A percentile compares a stretch with the other conserved stretches of the same genome.
phyloP scores from a whole-genome alignment of 768 basidiomycete species.

The Hypholoma fasciculare region DNA sequence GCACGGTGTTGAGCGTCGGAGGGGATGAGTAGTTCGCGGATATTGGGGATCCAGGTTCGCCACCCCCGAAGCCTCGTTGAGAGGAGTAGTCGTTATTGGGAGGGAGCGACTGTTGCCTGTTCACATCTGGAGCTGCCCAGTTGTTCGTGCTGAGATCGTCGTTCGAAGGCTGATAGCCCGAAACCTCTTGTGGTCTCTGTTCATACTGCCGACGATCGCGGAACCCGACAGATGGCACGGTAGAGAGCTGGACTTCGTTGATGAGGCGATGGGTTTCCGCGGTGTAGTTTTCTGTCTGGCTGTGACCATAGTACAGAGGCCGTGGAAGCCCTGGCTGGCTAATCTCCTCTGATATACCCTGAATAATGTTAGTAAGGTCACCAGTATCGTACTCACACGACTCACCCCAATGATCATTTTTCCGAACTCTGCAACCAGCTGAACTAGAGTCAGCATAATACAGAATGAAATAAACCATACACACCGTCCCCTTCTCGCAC shows the following conservation, averaged over 20 bases:
- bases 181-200: slow-evolving; percentile 6
- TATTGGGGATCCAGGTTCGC: not conserved
- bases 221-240: slow-evolving; percentile 31
- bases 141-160: slow-evolving; percentile 4
- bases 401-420: slow-evolving; percentile 49
- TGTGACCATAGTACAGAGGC: slow-evolving; percentile 67
- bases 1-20: not conserved
- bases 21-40: not conserved
- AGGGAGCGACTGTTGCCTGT: slow-evolving; percentile 17
- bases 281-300: slow-evolving; percentile 59
- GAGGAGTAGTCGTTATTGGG: slow-evolving; percentile 7
- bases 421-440: slow-evolving; percentile 59
- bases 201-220: slow-evolving; percentile 22
- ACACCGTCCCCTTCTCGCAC: slow-evolving; percentile 73
- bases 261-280: slow-evolving; percentile 62
- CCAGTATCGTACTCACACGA: slow-evolving; percentile 1
- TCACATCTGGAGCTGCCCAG: slow-evolving; percentile 9
- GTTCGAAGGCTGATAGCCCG: slow-evolving; percentile 2
- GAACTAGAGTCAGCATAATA: not conserved
- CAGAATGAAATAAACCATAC: slow-evolving; percentile 15
- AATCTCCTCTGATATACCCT: slow-evolving; percentile 81
- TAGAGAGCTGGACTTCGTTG: slow-evolving; percentile 49
- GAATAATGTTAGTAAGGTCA: not conserved
- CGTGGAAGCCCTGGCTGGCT: slow-evolving; percentile 82
- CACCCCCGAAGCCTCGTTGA: not conserved